Evolutionary conservation across 73 alveolate genomes (phyloP), one percentile per base, ranked within the genome.

Genomic region (Symbiodinium pilosum): DNA sequence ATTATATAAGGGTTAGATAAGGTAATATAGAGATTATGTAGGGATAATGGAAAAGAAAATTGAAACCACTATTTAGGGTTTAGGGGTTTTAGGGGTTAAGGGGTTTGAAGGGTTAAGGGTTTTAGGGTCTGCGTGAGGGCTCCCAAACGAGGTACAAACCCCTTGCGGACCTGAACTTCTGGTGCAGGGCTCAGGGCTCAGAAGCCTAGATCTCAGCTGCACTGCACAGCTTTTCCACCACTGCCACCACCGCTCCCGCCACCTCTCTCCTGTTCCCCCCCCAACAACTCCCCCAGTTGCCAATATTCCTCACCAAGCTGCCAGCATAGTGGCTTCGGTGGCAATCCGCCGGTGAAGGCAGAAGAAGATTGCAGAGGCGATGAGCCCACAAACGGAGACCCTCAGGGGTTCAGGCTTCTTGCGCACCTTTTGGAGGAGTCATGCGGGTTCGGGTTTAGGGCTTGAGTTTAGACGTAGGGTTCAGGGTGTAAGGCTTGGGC

Each of bases 381-480:
- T 64, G 81, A 64, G 81, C 38, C 81, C 81, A 4, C 81, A 64
- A 64, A 64, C 81, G 38, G 81, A 64, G 81, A 64, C 41, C 81
- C 81, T 64, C 39, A 28, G 26, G 26, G 34, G 16, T 47, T 47
- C 64, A 47, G 64, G 64, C 24, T 8, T 47, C 8, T 47, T 47
- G 64, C 24, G 64, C 64, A 8, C 64, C 16, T 47, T 47, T 47
- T 47, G 64, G 64, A 16, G 8, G 24, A 47, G 64, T 47, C 34
- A 8, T 2, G 16, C 2, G 32, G 77, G 77, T 18, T 24, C 2
- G 36, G 81, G 81, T 64, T n/a, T n/a, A n/a, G n/a, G 73, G 73
- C 71, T 54, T 30, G 2, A 54, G 26, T 54, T 30, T 14, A 54
- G 71, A 24, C 71, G 71, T 21, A 54, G 71, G n/a, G 26, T 54